Conservation (phyloP, 345 rosid species). For the Clausena lansium region DNA sequence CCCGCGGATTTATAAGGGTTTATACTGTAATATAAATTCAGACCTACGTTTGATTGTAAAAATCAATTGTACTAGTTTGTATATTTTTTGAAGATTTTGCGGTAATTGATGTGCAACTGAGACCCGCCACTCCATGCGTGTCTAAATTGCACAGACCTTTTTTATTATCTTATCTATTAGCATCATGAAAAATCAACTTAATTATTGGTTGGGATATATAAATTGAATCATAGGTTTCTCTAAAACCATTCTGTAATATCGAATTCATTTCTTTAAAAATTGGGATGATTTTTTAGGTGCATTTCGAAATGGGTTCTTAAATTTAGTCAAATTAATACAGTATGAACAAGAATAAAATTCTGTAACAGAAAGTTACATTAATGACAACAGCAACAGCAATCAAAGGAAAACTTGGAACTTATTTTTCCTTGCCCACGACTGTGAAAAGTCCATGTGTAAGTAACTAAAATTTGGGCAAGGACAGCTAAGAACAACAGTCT, state of each 20-base stretch:
- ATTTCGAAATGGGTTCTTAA: not conserved
- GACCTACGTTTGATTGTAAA: too few species aligned
- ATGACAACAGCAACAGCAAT: not conserved
- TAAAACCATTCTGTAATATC: not conserved
- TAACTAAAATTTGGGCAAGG: not conserved
- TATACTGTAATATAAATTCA: too few species aligned
- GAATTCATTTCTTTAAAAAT: not conserved
- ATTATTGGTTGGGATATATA: not conserved
- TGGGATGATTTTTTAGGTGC: not conserved
- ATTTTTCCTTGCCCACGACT: not conserved
- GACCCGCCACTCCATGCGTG: too few species aligned
- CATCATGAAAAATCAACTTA: not conserved
- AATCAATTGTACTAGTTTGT: too few species aligned
- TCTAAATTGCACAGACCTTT: too few species aligned
- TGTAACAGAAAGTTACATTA: not conserved
- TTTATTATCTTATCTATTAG: not conserved
- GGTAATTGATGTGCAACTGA: too few species aligned
- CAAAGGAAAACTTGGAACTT: not conserved
- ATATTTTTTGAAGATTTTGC: too few species aligned
- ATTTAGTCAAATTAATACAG: not conserved
- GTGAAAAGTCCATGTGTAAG: not conserved
- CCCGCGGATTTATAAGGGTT: too few species aligned
- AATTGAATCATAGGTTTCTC: not conserved
- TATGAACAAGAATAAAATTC: not conserved
- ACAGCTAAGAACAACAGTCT: not conserved